A percentile compares a stretch with the other conserved stretches of the same genome.
phyloP scores from a whole-genome alignment of 2,329 filamentous ascomycete species.

The Ilyonectria mors-panacis region DNA sequence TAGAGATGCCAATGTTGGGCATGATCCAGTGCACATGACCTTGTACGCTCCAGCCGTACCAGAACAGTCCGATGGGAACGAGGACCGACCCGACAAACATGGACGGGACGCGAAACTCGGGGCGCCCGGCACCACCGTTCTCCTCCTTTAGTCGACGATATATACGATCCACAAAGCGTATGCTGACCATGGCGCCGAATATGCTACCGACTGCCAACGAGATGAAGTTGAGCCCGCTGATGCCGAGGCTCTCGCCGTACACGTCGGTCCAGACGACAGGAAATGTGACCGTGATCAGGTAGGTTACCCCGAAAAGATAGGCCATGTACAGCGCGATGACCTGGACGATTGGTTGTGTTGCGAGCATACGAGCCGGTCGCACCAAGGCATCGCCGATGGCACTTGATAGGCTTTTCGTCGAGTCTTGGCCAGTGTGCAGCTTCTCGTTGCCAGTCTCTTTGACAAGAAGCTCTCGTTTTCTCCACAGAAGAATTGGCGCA shows the following conservation, averaged over 20 bases:
- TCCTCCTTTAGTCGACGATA: constrained; percentile 27
- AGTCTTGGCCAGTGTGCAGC: constrained; percentile 8
- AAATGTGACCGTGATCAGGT: constrained; percentile 66
- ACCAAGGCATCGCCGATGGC: constrained; percentile 49
- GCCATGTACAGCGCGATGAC: constrained; percentile 62
- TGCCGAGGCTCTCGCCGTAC: constrained; percentile 60
- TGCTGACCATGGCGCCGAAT: constrained; percentile 65
- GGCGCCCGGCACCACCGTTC: constrained; percentile 25
- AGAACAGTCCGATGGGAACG: constrained; percentile 76
- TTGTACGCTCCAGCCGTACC: constrained; percentile 76
- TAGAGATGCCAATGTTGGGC: constrained; percentile 72
- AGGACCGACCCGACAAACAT: constrained; percentile 51
- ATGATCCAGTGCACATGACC: constrained; percentile 73
- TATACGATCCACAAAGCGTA: constrained; percentile 39
- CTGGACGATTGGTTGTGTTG: constrained; percentile 64
- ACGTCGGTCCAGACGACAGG: constrained; percentile 60
- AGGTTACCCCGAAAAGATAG: constrained; percentile 65
- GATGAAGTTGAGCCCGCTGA: constrained; percentile 65
- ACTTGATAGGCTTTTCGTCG: constrained; percentile 1
- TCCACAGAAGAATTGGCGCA: constrained; percentile 42
- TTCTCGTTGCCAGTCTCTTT: constrained; percentile 22
- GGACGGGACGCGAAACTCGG: constrained; percentile 43
- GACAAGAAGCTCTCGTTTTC: constrained; percentile 19
- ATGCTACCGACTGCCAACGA: constrained; percentile 65
- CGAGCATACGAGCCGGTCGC: constrained; percentile 62